phyloP scores from a whole-genome alignment of 768 basidiomycete genomes.

The Trametes coccinea region DNA sequence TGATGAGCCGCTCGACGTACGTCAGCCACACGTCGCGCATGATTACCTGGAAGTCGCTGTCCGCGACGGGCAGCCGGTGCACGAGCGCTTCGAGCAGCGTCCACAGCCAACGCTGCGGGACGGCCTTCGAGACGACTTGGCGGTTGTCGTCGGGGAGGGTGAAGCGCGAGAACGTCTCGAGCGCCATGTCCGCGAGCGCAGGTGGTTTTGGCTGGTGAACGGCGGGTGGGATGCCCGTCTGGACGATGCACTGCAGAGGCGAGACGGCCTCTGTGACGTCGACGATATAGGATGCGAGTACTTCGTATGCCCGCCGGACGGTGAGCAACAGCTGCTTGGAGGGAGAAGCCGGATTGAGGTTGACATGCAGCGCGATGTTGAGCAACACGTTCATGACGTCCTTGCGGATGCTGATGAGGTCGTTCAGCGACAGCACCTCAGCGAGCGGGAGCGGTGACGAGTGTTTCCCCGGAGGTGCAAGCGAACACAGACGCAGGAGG shows the following conservation, averaged over 20 bases:
- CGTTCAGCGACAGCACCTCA: conserved; percentile 63
- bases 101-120: conserved; percentile 61
- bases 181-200: conserved; percentile 68
- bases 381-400: conserved; percentile 73
- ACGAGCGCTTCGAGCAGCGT: conserved; percentile 68
- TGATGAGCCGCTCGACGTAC: conserved; percentile 75
- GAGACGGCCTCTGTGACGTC: conserved; percentile 67
- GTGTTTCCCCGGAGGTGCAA: conserved; percentile 37
- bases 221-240: conserved; percentile 45
- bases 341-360: conserved; percentile 47
- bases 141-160: conserved; percentile 79
- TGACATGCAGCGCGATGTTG: conserved; percentile 55
- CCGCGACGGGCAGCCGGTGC: conserved; percentile 79
- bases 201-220: conserved; percentile 30
- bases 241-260: conserved; percentile 59
- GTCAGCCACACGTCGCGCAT: conserved; percentile 68
- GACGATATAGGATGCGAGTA: conserved; percentile 74
- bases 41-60: conserved; percentile 68
- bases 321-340: conserved; percentile 44
- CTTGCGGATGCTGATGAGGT: conserved; percentile 72
- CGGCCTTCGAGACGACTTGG: conserved; percentile 59
- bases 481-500: conserved; percentile 65
- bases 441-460: conserved; percentile 43
- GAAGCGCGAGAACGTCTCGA: conserved; percentile 83
- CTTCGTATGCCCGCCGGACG: conserved; percentile 59